phyloP scores from a whole-genome alignment of 2,329 filamentous ascomycete genomes.

The Tothia fuscella region DNA sequence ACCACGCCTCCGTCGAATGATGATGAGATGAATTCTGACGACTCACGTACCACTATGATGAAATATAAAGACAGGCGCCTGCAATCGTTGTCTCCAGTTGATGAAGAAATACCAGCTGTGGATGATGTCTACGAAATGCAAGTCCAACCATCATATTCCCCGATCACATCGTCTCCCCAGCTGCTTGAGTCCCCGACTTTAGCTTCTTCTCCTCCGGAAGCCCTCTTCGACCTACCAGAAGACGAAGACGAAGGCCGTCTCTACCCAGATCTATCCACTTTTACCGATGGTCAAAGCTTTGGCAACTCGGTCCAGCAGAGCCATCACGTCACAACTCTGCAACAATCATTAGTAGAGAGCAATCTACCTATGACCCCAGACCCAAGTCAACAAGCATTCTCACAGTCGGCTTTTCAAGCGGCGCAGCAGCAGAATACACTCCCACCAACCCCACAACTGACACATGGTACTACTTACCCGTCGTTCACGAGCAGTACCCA shows the following conservation, averaged over 20 bases:
- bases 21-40: too few species aligned
- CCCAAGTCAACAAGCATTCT: conserved; percentile 19
- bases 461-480: not conserved
- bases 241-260: too few species aligned
- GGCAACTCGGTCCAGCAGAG: too few species aligned
- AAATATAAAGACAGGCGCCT: too few species aligned
- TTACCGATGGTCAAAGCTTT: too few species aligned
- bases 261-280: too few species aligned
- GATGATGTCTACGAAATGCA: not conserved
- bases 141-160: not conserved
- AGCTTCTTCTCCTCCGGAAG: not conserved
- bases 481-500: too few species aligned
- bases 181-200: not conserved
- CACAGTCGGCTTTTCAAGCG: conserved; percentile 14
- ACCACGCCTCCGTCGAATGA: conserved; percentile 1
- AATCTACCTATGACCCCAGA: conserved; percentile 14
- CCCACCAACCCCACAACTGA: not conserved
- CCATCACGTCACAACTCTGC: too few species aligned
- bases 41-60: too few species aligned
- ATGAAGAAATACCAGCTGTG: not conserved
- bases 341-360: conserved; percentile 4
- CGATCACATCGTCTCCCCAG: too few species aligned
- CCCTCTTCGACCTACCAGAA: too few species aligned
- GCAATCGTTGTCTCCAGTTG: too few species aligned
- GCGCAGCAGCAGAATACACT: conserved; percentile 3